Percentiles rank a stretch among this genome's conserved stretches.
phyloP scores from a whole-genome alignment of 345 rosid species.

The Psidium guajava region DNA sequence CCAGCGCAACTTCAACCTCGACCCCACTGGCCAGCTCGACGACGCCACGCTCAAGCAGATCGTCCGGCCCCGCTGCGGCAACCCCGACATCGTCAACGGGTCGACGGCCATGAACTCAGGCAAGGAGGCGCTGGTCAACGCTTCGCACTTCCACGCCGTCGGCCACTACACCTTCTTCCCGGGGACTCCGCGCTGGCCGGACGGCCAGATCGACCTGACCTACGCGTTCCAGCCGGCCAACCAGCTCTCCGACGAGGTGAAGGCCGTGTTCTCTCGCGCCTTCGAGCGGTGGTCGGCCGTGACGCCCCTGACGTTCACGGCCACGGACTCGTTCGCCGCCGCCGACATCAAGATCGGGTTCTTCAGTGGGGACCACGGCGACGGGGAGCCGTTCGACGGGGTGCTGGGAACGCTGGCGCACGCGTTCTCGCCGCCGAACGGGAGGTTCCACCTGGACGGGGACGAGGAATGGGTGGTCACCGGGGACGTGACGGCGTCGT shows the following conservation, averaged over 20 bases:
- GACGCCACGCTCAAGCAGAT: conserved; percentile 41
- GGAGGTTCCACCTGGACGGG: conserved; percentile 63
- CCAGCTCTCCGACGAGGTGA: conserved; percentile 28
- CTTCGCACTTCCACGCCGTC: conserved; percentile 30
- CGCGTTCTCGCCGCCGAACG: conserved; percentile 84
- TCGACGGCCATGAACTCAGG: conserved; percentile 61
- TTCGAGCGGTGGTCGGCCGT: conserved; percentile 65
- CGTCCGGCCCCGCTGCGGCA: conserved; percentile 74
- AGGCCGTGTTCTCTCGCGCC: conserved; percentile 58
- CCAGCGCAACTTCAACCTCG: conserved; percentile 64
- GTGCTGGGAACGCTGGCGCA: conserved; percentile 78
- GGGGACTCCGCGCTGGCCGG: conserved; percentile 68
- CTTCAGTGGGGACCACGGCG: conserved; percentile 74
- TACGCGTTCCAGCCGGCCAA: conserved; percentile 52
- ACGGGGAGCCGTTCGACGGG: conserved; percentile 93
- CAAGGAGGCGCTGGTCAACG: conserved; percentile 18
- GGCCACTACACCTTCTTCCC: conserved; percentile 63
- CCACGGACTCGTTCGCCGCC: not conserved
- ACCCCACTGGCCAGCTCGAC: conserved; percentile 71
- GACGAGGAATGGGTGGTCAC: conserved; percentile 68
- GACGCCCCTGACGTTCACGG: conserved; percentile 54
- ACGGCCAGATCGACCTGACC: conserved; percentile 28
- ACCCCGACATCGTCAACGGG: conserved; percentile 84
- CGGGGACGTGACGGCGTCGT: conserved; percentile 22
- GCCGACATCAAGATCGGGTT: conserved; percentile 75